Base-by-base conservation (phyloP, 2,329 filamentous ascomycete genomes). In the Sodiomyces alkalinus region DNA sequence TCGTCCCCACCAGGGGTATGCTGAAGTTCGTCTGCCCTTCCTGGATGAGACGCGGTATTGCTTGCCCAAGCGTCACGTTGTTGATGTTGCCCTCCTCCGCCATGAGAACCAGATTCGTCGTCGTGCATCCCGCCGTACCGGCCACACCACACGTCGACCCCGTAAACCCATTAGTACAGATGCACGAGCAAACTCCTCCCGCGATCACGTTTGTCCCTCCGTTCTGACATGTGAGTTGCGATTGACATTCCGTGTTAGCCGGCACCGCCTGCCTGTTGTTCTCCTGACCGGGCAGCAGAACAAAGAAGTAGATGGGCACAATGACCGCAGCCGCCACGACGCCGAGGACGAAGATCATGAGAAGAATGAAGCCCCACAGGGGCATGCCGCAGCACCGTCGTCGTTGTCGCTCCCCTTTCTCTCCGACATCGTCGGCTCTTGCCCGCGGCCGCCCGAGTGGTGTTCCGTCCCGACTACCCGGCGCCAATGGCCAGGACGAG, bases 161-260 rank as follows among this genome's bases (percentile, higher is more conserved):
- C 0, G 80, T 86, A 48, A 87, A 96, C 2, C 86, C 83, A 42
- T 90, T 85, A 14, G 77, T 73, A 52, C 87, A 98, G 23, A 94
- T 72, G 48, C 87, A 98, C 9, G 76, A 77, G 53, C 87, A 96
- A 13, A 66, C 58, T 4, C 70, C 67, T 32, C 70, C 60, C 11
- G 66, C 69, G 13, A 83, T 52, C 11, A 87, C 68, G 31, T 75
- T 85, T 12, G 75, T 74, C 17, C 87, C 87, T 7, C 82, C 83
- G 38, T 96, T 93, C 29, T 68, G 56, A 45, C 87, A 94, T 0
- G 60, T 63, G 10, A 78, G 54, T 17, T 64, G 63, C 21, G 59
- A 53, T 38, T 69, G 61, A 47, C 83, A 92, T 34, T 62, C 47
- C 6, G 55, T 48, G 14, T 62, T 43, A 7, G 47, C 48, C 16